Evolutionary conservation across 129 eudicot species (phyloP).

Genomic region (Solidago caesia): DNA sequence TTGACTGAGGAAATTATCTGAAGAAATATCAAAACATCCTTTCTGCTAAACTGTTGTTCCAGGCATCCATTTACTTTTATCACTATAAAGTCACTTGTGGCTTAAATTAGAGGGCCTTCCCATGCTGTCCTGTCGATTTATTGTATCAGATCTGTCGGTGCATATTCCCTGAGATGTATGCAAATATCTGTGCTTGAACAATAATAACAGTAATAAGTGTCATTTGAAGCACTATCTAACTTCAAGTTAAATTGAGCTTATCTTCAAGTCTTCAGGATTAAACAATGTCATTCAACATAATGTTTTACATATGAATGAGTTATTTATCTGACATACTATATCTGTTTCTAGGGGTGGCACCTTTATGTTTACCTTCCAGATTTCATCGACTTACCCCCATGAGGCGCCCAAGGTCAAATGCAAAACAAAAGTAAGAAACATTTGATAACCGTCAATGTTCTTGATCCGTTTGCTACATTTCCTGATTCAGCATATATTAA

Average conservation of each 20-base stretch:
- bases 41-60: background rate
- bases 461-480: background rate
- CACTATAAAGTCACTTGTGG: no score
- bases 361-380: constrained; percentile 75
- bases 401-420: constrained; percentile 98
- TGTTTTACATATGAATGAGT: background rate
- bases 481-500: constrained; percentile 1
- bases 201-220: background rate
- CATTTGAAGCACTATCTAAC: background rate
- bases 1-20: background rate
- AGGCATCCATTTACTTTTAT: background rate
- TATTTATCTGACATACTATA: constrained; percentile 17
- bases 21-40: background rate
- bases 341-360: constrained; percentile 69
- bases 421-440: constrained; percentile 77
- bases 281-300: background rate
- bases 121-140: background rate
- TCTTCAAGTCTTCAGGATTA: background rate
- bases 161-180: background rate
- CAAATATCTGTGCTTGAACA: background rate
- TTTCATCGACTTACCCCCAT: constrained; percentile 89
- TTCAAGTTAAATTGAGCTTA: background rate
- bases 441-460: background rate
- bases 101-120: background rate
- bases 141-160: background rate